Base-by-base conservation (phyloP, 371 early-diverging fungal genomes). In the Blastocladiella emersonii region DNA sequence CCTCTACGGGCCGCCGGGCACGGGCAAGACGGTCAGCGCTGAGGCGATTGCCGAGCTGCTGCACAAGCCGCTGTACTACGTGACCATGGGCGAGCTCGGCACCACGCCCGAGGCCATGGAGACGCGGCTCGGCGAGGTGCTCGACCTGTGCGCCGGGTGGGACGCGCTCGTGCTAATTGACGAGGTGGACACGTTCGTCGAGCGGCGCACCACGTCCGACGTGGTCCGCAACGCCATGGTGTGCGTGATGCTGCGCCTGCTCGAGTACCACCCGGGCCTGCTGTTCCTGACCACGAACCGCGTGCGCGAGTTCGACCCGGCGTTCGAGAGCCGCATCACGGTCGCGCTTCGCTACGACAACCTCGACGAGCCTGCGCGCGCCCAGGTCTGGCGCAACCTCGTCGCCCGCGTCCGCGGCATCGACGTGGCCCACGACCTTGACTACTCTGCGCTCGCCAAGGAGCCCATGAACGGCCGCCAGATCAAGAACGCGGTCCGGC, bases 1-100 rank as follows among this genome's bases (percentile, higher is more conserved):
- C 56, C 70, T 87, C 17, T 81, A 85, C 65, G 88, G 86, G 17
- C 83, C 85, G 8, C 85, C 85, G 36, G 80, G 84, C 36, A 74
- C 75, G 25, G 83, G 81, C 12, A 87, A 87, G 70, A 87, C 88
- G 17, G 64, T 85, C 61, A 84, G 84, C n/a, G 85, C 85, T 41
- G 80, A 83, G 64, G 86, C 87, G 23, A 82, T 87, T 59, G 80
- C 85, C 36, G 80, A 80, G 53, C 53, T 69, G 10, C 64, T 79
- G 25, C 78, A 76, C 55, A 64, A 68, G 35, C 79, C 80, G 7
- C 66, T 80, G 35, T 79, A 76, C 61, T 73, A 75, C 61, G 75
- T 79, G 12, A 75, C 78, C 34, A 73, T 80, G 72, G 79, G 80
- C 23, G 79, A 80, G 68, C 74, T 80, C 35, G 80, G 80, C 2